phyloP scores from a whole-genome alignment of 495 filamentous ascomycete species.

The Tuber indicum region DNA sequence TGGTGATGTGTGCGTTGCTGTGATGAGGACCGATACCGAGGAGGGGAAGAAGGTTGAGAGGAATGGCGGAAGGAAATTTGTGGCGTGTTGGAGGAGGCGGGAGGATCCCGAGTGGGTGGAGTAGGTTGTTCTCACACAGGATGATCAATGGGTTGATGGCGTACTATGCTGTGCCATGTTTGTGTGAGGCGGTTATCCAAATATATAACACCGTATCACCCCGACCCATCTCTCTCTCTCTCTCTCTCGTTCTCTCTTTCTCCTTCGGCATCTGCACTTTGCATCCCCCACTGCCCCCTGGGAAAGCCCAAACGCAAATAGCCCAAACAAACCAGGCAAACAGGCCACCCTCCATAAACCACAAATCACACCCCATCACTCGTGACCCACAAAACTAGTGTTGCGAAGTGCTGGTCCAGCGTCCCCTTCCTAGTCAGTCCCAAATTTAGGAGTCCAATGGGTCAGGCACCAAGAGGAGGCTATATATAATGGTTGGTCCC shows the following conservation, averaged over 20 bases:
- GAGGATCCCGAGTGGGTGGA: conserved; percentile 67
- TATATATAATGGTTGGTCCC: too few relatives aligned
- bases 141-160: not conserved
- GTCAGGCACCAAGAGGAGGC: too few relatives aligned
- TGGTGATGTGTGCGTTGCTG: conserved; percentile 64
- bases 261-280: too few relatives aligned
- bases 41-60: conserved; percentile 95
- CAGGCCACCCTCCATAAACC: not conserved
- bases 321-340: not conserved
- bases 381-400: not conserved
- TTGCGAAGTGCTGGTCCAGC: too few relatives aligned
- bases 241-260: not conserved
- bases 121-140: conserved; percentile 15
- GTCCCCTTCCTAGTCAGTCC: not conserved
- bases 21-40: conserved; percentile 85
- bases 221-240: not conserved
- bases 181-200: not conserved
- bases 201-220: not conserved
- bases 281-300: too few relatives aligned
- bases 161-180: not conserved
- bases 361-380: not conserved
- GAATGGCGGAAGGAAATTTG: conserved; percentile 80
- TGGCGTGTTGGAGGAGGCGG: conserved; percentile 74
- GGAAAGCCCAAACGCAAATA: not conserved
- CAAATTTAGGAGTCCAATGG: not conserved